phyloP scores from a whole-genome alignment of 805 yeast genomes.

The Yarrowia porcina region DNA sequence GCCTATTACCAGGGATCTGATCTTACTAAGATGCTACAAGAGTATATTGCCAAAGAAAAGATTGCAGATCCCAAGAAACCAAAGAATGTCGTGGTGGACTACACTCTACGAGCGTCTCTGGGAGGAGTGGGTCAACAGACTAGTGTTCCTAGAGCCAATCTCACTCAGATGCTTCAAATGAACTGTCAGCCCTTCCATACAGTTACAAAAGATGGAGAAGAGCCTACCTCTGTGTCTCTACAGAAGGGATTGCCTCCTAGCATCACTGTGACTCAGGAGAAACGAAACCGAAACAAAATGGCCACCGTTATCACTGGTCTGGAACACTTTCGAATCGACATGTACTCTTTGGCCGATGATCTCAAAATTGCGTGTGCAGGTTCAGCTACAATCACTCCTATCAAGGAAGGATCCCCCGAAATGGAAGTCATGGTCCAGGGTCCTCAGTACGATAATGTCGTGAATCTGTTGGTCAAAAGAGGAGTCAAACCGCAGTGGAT shows the following conservation, averaged over 20 bases:
- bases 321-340: constrained; percentile 63
- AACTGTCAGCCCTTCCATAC: constrained; percentile 46
- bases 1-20: constrained; percentile 53
- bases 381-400: constrained; percentile 58
- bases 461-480: constrained; percentile 54
- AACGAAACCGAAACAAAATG: constrained; percentile 75
- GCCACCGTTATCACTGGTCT: constrained; percentile 70
- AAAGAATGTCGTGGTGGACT: constrained; percentile 55
- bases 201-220: constrained; percentile 50
- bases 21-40: constrained; percentile 50
- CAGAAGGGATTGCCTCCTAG: constrained; percentile 67
- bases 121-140: constrained; percentile 34
- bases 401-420: constrained; percentile 49
- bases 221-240: constrained; percentile 26
- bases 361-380: constrained; percentile 83
- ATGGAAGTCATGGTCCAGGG: constrained; percentile 87
- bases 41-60: constrained; percentile 53
- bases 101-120: constrained; percentile 46
- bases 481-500: constrained; percentile 71
- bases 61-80: constrained; percentile 54
- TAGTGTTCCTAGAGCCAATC: constrained; percentile 39
- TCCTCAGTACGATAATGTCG: constrained; percentile 64
- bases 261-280: constrained; percentile 64
- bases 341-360: constrained; percentile 62
- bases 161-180: constrained; percentile 44